A percentile compares a stretch with the other conserved stretches of the same genome.
phyloP scores from a whole-genome alignment of 768 basidiomycete species.

The Suillus fuscotomentosus region DNA sequence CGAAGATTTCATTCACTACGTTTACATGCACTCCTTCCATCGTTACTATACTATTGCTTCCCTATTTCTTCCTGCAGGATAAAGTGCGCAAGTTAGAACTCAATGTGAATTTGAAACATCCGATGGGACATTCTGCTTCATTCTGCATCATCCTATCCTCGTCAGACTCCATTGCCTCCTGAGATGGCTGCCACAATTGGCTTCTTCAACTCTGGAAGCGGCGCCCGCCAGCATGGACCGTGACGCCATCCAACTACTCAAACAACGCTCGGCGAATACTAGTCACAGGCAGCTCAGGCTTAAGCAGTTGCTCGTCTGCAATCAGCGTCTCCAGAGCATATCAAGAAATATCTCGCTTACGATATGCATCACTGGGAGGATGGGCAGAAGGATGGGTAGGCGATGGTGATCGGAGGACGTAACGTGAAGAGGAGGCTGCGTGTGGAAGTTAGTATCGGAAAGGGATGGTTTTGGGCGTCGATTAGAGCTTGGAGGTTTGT shows the following conservation, averaged over 20 bases:
- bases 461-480: too few species aligned
- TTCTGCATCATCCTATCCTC: not conserved
- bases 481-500: too few species aligned
- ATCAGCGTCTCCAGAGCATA: not conserved
- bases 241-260: not conserved
- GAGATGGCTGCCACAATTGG: not conserved
- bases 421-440: too few species aligned
- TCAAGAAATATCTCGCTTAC: not conserved
- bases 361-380: too few species aligned
- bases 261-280: not conserved
- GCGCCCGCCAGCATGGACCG: not conserved
- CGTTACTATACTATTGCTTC: not conserved
- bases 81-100: not conserved
- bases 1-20: too few species aligned
- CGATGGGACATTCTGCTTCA: not conserved
- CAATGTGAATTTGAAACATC: not conserved
- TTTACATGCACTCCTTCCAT: too few species aligned
- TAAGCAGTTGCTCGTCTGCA: too few species aligned
- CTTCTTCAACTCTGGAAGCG: not conserved
- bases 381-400: too few species aligned
- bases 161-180: not conserved
- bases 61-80: not conserved
- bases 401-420: too few species aligned
- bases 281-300: not conserved
- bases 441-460: too few species aligned